Evolutionary conservation across 169 alveolate genomes (phyloP).

Genomic region (Eimeria praecox): DNA sequence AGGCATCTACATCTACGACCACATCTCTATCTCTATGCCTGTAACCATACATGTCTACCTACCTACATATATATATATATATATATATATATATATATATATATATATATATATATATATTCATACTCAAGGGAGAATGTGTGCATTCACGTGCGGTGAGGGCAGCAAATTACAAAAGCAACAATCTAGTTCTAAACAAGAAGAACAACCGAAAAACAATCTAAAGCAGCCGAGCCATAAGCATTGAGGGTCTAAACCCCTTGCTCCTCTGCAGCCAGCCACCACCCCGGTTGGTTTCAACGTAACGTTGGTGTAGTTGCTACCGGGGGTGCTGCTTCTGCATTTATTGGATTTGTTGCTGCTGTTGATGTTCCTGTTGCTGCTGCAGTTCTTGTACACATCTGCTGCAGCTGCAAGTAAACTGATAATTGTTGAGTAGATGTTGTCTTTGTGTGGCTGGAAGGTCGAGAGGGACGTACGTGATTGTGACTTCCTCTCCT

Average conservation of each 20-base stretch:
- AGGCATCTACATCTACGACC: too few species aligned
- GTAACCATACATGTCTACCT: too few species aligned
- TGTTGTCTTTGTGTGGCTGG: conserved; percentile 52
- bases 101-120: too few species aligned
- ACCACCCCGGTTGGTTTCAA: background rate
- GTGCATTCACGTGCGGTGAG: too few species aligned
- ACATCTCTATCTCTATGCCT: too few species aligned
- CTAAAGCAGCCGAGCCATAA: background rate
- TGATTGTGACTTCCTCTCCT: conserved; percentile 85
- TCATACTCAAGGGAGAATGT: too few species aligned
- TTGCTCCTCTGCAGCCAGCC: background rate
- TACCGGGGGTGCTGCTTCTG: background rate
- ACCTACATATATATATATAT: too few species aligned
- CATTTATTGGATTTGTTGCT: background rate
- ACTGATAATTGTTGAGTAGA: conserved; percentile 80
- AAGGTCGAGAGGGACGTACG: conserved; percentile 83
- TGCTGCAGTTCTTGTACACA: conserved; percentile 74
- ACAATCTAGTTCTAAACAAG: background rate
- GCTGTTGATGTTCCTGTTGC: background rate
- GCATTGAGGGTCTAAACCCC: background rate
- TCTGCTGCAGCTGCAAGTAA: conserved; percentile 78
- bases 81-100: too few species aligned
- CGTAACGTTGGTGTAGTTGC: background rate
- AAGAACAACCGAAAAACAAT: background rate
- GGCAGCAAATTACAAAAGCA: background rate